Evolutionary conservation across 2,329 filamentous ascomycete species (phyloP), one percentile per base, ranked within the genome.

Genomic region (Stagonosporopsis vannaccii): DNA sequence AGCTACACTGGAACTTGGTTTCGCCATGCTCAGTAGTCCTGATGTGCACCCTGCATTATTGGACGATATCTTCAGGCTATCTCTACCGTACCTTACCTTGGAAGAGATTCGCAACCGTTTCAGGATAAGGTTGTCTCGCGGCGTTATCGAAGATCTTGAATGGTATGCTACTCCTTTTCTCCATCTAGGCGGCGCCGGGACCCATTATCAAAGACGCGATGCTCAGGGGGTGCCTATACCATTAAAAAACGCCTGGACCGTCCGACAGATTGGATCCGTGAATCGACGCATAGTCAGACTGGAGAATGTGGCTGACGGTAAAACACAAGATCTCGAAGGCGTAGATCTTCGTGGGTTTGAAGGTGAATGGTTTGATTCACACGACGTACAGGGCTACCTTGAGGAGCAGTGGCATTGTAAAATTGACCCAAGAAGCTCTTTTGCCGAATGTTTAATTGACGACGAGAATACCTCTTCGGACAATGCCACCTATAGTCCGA

Each of bases 331-430:
- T 40, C 49, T 65, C 6, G 42, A 51, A 7, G 66, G 69, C 17
- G 79, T 89, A 62, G 81, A 80, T 35, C 73, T 87, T 7, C 81
- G 84, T 1, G 89, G 86, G 0, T 90, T 88, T 58, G 84, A 89
- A 56, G 90, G 90, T 4, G 85, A 90, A 46, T 95, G 91, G 80
- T 90, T 90, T 63, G 90, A 95, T 68, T 78, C 87, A 0, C 84
- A 90, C 56, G 91, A 95, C 71, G 87, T 92, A 0, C 89, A 95
- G 73, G 81, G 84, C 12, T 95, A 92, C 69, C 77, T 96, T 2
- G 82, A 82, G 36, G 63, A 72, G 5, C 81, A 84, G 45, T 83
- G 84, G 26, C 87, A 87, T 5, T 84, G 92, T 26, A 71, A 79
- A 41, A 86, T 92, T 47, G 84, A 88, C 9, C 81, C 84, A 0